A percentile compares a stretch with the other conserved stretches of the same genome.
These are phyloP conservation scores for Spathaspora passalidarum DNA, from an alignment of 805 yeast species.

Conservation along the genomic window DNA sequence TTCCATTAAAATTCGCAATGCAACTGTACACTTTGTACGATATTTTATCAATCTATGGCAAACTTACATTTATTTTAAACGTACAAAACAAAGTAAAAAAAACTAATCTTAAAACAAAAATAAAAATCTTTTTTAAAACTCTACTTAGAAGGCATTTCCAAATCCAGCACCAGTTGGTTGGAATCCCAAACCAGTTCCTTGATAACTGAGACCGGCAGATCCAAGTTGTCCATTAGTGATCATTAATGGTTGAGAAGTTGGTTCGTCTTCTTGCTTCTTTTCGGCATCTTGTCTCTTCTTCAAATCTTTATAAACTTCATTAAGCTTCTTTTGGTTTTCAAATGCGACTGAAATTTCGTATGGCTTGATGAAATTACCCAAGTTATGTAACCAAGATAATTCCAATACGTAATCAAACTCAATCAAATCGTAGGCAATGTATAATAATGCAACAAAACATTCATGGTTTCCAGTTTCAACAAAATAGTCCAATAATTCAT, in stretches of 20 bases:
- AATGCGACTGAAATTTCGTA: conserved; percentile 80
- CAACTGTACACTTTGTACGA: not conserved
- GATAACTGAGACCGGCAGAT: conserved; percentile 12
- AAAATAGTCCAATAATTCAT: conserved; percentile 84
- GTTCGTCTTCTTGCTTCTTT: conserved; percentile 41
- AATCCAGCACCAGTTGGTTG: conserved; percentile 74
- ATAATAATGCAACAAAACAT: conserved; percentile 86
- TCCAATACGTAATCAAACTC: conserved; percentile 83
- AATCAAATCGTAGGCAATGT: conserved; percentile 77
- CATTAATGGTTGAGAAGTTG: conserved; percentile 67
- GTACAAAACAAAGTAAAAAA: conserved; percentile 2
- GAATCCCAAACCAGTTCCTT: conserved; percentile 50
- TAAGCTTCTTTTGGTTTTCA: conserved; percentile 69
- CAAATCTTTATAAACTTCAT: conserved; percentile 66
- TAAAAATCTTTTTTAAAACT: not conserved
- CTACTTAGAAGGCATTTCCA: conserved; percentile 46
- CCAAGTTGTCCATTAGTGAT: conserved; percentile 66
- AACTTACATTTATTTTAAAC: not conserved
- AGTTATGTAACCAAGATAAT: conserved; percentile 83
- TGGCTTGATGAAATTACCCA: conserved; percentile 86
- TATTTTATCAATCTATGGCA: too few species aligned
- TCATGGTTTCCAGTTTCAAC: conserved; percentile 97
- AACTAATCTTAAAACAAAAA: conserved; percentile 1
- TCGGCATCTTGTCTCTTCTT: conserved; percentile 65
- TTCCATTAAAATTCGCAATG: too few species aligned